Percentiles rank a stretch among this genome's conserved stretches.
phyloP scores from a whole-genome alignment of 2,329 filamentous ascomycete genomes.

The Penicillium sp. region DNA sequence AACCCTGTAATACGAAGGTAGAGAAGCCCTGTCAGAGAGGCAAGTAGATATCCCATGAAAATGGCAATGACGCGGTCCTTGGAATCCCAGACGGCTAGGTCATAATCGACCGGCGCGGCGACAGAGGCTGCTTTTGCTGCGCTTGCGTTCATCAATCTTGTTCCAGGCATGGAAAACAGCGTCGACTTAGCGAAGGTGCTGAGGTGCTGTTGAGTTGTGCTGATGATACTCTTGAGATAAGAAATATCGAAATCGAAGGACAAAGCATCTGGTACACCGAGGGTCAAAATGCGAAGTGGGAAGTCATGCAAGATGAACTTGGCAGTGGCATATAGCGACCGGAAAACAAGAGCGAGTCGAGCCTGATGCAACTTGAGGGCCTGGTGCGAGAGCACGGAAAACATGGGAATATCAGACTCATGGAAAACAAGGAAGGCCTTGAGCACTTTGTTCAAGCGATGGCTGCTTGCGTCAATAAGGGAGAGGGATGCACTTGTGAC shows the following conservation, averaged over 20 bases:
- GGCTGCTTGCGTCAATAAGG: constrained; percentile 42
- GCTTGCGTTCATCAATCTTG: constrained; percentile 29
- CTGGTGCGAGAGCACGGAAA: constrained; percentile 71
- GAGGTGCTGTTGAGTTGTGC: constrained; percentile 21
- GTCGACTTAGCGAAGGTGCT: constrained; percentile 21
- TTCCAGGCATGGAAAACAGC: constrained; percentile 24
- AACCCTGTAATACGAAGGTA: constrained; percentile 73
- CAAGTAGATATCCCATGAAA: constrained; percentile 71
- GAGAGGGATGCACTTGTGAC: constrained; percentile 42
- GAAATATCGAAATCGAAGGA: constrained; percentile 20
- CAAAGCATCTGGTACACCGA: constrained; percentile 25
- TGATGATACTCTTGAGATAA: constrained; percentile 17
- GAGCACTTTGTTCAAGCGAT: constrained; percentile 38
- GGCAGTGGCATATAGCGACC: constrained; percentile 39
- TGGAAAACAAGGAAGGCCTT: constrained; percentile 42
- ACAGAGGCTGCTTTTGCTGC: constrained; percentile 18
- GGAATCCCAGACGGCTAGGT: constrained; percentile 64
- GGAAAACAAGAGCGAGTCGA: constrained; percentile 46
- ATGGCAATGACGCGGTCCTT: constrained; percentile 72
- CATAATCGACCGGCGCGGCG: constrained; percentile 48
- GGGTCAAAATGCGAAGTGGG: constrained; percentile 32
- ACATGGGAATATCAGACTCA: constrained; percentile 66
- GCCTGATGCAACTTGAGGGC: constrained; percentile 61
- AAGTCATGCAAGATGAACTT: constrained; percentile 44
- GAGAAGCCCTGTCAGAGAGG: constrained; percentile 68